These are phyloP conservation scores for Ascochyta pisi DNA, from an alignment of 2,329 filamentous ascomycete genomes.

Conservation along the genomic window DNA sequence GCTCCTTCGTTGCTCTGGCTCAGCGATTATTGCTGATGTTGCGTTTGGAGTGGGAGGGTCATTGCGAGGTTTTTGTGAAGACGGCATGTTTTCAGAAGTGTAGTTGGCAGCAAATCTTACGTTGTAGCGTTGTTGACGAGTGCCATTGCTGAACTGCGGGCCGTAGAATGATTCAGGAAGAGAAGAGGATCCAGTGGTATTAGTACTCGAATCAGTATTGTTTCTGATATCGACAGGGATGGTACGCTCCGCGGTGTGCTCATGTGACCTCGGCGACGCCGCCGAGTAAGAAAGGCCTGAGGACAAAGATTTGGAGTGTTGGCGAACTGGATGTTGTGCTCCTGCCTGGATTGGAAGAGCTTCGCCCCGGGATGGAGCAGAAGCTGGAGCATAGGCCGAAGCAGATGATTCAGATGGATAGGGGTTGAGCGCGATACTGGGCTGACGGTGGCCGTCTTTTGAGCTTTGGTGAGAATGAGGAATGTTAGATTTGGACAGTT, in stretches of 20 bases:
- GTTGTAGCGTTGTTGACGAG: slow-evolving; percentile 36
- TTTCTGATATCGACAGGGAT: slow-evolving; percentile 9
- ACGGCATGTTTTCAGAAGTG: slow-evolving; percentile 29
- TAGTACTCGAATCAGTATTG: slow-evolving; percentile 11
- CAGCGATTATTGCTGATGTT: slow-evolving; percentile 8
- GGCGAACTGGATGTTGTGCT: slow-evolving; percentile 5
- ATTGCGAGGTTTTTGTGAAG: slow-evolving; percentile 26
- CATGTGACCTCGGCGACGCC: slow-evolving; percentile 21
- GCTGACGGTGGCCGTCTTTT: slow-evolving; percentile 7
- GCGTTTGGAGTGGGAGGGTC: slow-evolving; percentile 19
- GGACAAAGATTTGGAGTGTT: slow-evolving; percentile 16
- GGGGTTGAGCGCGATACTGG: slow-evolving; percentile 9
- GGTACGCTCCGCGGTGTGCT: slow-evolving; percentile 14
- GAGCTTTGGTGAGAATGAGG: slow-evolving; percentile 23
- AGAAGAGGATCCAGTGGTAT: slow-evolving; percentile 15
- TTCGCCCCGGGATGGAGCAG: slow-evolving; percentile 11
- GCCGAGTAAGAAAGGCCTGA: neutral
- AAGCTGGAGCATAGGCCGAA: slow-evolving; percentile 10
- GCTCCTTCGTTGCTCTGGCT: slow-evolving; percentile 15
- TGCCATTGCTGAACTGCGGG: slow-evolving; percentile 18
- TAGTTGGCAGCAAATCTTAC: slow-evolving; percentile 34
- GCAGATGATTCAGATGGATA: slow-evolving; percentile 16
- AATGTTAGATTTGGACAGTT: slow-evolving; percentile 20
- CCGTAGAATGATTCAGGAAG: slow-evolving; percentile 13
- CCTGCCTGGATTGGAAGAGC: slow-evolving; percentile 6